Base-by-base conservation (phyloP, 2,329 filamentous ascomycete species). In the Pezicula carpinea region DNA sequence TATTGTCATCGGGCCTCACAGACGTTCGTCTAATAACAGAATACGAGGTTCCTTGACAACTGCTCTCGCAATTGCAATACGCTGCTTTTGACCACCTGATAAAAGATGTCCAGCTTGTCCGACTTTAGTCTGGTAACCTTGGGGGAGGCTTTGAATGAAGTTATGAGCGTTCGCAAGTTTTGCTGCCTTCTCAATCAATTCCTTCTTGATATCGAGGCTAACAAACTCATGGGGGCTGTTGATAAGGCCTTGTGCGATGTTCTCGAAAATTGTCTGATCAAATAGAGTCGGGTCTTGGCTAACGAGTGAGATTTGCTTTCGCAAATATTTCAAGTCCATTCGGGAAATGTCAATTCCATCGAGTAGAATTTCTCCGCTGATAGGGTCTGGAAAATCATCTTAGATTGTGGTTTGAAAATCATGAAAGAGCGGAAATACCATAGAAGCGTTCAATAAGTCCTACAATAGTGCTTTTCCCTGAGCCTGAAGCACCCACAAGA, bases 31-130 rank as follows among this genome's bases (percentile, higher is more conserved):
- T 5, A 97, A 82, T 1, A 97, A 76, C 1, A 97, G 75, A 59
- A 97, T 82, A 69, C 89, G 92, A 0, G 90, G 90, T 55, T 96
- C 87, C 6, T 85, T 91, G 21, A 96, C 87, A 43, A 96, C 79
- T 35, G 90, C 90, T 58, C 89, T 77, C 4, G 91, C 89, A 64
- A 96, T 96, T 8, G 90, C 89, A 59, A 96, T 92, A 55, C 91
- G 87, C 68, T 96, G 91, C 66, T 95, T 95, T 67, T 96, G 92
- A 17, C 91, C 92, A 63, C 91, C 91, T 43, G 87, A 93, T 10
- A 97, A 75, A 44, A 95, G 70, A 64, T 95, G 93, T 5, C 91
- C 91, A 52, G 89, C 83, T 66, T 96, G 89, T 45, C 92, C 92
- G n/a, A 96, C 91, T 53, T 92, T 83, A 0, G 92, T 96, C 53